Base-by-base conservation (phyloP, 2,329 filamentous ascomycete genomes). In the Plectosphaerella sp. region DNA sequence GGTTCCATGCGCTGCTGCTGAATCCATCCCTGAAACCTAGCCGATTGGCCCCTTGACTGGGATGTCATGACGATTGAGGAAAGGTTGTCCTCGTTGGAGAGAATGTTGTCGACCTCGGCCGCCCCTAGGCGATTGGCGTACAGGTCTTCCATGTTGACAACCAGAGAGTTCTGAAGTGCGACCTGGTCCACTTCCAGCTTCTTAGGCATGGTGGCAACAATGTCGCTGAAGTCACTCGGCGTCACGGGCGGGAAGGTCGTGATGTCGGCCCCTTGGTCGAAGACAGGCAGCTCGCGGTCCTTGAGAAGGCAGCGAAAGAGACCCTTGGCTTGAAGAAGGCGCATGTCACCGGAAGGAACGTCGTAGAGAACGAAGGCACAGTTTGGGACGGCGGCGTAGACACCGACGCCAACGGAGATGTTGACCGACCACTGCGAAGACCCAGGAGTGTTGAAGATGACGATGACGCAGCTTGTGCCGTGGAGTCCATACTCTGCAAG, bases 371-470 rank as follows among this genome's bases (percentile, higher is more conserved):
- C 46, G 22, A 60, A 55, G 15, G 53, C 52, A 10, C 55, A 58
- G 52, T 59, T 53, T 1, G 59, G 59, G 24, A 55, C 54, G 5
- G 57, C 49, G 22, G 58, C 56, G 22, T 60, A 60, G 16, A 59
- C 55, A 6, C 54, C 52, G 16, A 60, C 53, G 9, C 58, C 59
- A 28, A 61, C 58, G 10, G 58, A 59, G 24, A 61, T 59, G 39
- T 60, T 53, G 42, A 57, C 60, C 6, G 16, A 42, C 1, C 43
- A 25, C 2, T 54, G 55, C 1, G 16, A 20, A 5, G 9, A 20
- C 35, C 24, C 45, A 3, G 47, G 54, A 16, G 43, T 20, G 11
- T 50, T 57, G 42, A 59, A 60, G 35, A 60, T 50, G 20, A 60
- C 54, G 11, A 58, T 51, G 5, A 60, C 54, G 37, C 55, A 59